Evolutionary conservation across 306 rosid species (phyloP).

Genomic region (Lablab purpureus): DNA sequence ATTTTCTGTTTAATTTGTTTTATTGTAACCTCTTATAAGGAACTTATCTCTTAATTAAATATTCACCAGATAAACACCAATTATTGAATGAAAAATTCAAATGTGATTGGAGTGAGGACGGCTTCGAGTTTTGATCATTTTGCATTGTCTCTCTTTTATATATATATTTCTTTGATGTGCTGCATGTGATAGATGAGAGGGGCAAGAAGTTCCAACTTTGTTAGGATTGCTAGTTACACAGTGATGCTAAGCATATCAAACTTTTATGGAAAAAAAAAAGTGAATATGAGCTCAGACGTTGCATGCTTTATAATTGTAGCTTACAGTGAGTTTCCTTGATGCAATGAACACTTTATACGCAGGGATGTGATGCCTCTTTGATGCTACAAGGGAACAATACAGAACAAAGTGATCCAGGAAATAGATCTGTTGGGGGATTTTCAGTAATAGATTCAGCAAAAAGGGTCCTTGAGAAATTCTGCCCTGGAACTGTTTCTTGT

Average conservation of each 20-base stretch:
- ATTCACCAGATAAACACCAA: neutral
- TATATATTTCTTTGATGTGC: no score
- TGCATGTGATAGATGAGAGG: no score
- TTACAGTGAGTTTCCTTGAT: neutral
- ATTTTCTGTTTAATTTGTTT: slow-evolving; percentile 12
- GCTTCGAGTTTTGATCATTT: neutral
- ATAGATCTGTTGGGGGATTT: slow-evolving; percentile 82
- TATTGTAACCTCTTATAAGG: neutral
- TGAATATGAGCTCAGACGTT: neutral
- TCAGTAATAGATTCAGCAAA: slow-evolving; percentile 81
- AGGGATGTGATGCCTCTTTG: slow-evolving; percentile 96
- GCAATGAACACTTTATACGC: slow-evolving; percentile 11
- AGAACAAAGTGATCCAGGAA: slow-evolving; percentile 84
- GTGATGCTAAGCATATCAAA: no score
- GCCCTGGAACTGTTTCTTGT: slow-evolving; percentile 88
- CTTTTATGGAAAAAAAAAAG: no score
- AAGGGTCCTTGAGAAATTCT: slow-evolving; percentile 66
- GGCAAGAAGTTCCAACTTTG: no score
- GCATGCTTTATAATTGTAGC: slow-evolving; percentile 29
- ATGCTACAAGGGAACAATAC: slow-evolving; percentile 80
- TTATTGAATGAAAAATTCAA: slow-evolving; percentile 13
- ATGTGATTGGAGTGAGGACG: neutral
- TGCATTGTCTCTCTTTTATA: no score
- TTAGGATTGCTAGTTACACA: no score
- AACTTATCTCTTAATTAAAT: neutral